A percentile compares a stretch with the other conserved stretches of the same genome.
Conservation (phyloP, 352 stramenopile species). For the Phytophthora melonis region DNA sequence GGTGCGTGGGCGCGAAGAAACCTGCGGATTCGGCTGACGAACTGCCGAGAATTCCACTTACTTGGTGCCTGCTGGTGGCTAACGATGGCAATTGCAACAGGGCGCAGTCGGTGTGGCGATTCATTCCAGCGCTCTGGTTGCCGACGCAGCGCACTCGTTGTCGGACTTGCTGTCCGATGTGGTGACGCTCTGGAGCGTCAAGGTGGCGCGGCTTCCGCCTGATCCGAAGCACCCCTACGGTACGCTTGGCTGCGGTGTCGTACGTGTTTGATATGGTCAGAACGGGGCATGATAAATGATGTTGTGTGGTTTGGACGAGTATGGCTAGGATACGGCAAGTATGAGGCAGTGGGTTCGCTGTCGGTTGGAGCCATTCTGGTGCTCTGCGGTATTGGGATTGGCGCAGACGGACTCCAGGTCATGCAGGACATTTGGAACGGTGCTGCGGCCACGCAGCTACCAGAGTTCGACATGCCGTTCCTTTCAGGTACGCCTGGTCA, state of each 20-base stretch:
- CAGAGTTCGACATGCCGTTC: constrained; percentile 56
- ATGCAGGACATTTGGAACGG: constrained; percentile 76
- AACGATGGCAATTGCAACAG: constrained; percentile 28
- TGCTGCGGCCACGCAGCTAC: constrained; percentile 29
- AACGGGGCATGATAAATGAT: neutral
- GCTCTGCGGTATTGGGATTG: constrained; percentile 74
- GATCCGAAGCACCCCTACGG: constrained; percentile 94
- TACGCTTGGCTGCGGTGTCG: constrained; percentile 18
- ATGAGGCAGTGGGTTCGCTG: constrained; percentile 89
- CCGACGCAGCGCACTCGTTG: constrained; percentile 96
- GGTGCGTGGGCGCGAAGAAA: constrained; percentile 36
- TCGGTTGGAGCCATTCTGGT: constrained; percentile 89
- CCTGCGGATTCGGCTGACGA: constrained; percentile 4
- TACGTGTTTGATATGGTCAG: neutral
- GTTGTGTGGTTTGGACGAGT: neutral
- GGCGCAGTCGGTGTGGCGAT: constrained; percentile 77
- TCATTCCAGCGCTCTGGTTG: constrained; percentile 94
- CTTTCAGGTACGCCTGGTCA: constrained; percentile 36
- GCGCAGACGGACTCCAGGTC: constrained; percentile 73
- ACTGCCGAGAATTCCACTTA: constrained; percentile 11
- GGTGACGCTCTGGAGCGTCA: constrained; percentile 96
- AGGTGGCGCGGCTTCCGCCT: constrained; percentile 92
- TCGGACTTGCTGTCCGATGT: constrained; percentile 97
- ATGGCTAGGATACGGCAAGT: constrained; percentile 85
- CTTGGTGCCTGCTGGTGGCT: neutral